Percentiles rank a stretch among this genome's conserved stretches.
Evolutionary conservation across 164 flowering plant genomes (phyloP).

Genomic region (Akebia trifoliata): DNA sequence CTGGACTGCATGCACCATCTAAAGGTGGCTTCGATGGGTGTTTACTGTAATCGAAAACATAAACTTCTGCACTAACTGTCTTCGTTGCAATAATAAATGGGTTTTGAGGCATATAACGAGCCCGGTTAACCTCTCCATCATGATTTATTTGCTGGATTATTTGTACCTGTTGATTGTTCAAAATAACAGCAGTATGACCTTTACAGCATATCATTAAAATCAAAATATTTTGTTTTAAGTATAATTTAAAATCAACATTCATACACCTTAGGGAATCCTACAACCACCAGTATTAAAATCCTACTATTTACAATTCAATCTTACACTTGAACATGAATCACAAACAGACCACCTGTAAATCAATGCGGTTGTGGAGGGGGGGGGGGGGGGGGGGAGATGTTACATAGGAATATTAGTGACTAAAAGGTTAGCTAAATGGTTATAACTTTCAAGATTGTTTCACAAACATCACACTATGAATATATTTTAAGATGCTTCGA

Average conservation of each 20-base stretch:
- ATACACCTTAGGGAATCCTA: background rate
- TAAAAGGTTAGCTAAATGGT: too few species aligned
- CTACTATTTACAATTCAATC: too few species aligned
- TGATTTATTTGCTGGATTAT: constrained; percentile 89
- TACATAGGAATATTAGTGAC: too few species aligned
- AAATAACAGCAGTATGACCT: background rate
- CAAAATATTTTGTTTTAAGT: background rate
- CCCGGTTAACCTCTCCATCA: constrained; percentile 96
- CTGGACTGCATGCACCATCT: constrained; percentile 85
- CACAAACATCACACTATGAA: too few species aligned
- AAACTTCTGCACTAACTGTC: constrained; percentile 89
- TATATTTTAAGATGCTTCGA: too few species aligned
- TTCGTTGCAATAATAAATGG: constrained; percentile 87
- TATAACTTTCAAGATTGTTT: too few species aligned
- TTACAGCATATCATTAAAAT: background rate
- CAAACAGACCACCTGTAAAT: background rate
- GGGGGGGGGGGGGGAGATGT: background rate
- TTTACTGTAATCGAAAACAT: constrained; percentile 87
- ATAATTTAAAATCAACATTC: constrained; percentile 2
- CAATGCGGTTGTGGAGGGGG: too few species aligned
- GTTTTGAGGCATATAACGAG: constrained; percentile 98
- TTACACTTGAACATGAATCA: background rate
- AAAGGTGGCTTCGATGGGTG: constrained; percentile 87
- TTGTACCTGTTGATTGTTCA: constrained; percentile 58
- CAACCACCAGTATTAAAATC: background rate